Conservation (phyloP, 1,284 basidiomycete genomes). For the Gastroboletus turbinatus region DNA sequence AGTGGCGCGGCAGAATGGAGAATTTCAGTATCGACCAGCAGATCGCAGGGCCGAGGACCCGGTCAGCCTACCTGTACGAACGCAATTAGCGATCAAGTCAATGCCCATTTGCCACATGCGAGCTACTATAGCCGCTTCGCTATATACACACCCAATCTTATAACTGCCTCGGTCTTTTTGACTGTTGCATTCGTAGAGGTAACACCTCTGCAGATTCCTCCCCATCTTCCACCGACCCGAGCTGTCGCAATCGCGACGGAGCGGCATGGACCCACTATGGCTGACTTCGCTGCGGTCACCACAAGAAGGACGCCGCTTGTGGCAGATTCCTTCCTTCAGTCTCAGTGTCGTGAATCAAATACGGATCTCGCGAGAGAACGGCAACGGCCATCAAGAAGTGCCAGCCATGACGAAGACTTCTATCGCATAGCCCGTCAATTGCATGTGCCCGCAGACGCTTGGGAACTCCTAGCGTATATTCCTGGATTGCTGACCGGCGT, state of each 20-base stretch:
- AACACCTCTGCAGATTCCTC: constrained; percentile 42
- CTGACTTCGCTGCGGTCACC: constrained; percentile 43
- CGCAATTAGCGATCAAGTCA: constrained; percentile 11
- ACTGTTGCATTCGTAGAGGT: constrained; percentile 51
- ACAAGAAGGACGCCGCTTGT: constrained; percentile 43
- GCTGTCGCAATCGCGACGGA: constrained; percentile 42
- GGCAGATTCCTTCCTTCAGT: constrained; percentile 38
- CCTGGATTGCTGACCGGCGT: constrained; percentile 48
- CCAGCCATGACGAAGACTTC: constrained; percentile 44
- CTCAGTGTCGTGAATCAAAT: constrained; percentile 31
- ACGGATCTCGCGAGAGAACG: constrained; percentile 35
- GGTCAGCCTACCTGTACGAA: constrained; percentile 6
- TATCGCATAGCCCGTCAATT: constrained; percentile 33
- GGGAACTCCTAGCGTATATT: constrained; percentile 35
- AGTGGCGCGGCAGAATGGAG: constrained; percentile 24
- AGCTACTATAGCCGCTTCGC: constrained; percentile 24
- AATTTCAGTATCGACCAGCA: constrained; percentile 21
- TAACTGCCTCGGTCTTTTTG: constrained; percentile 47
- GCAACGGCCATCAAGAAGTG: constrained; percentile 37
- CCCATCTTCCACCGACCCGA: constrained; percentile 49
- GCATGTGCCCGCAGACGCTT: constrained; percentile 22
- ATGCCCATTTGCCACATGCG: constrained; percentile 12
- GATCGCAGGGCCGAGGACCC: constrained; percentile 25
- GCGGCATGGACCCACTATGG: constrained; percentile 49
- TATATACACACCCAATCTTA: constrained; percentile 37